A percentile compares a stretch with the other conserved stretches of the same genome.
These are phyloP conservation scores for Sphagnum magellanicum DNA, from an alignment of 228 moss, liverwort and hornwort species.

Conservation along the genomic window DNA sequence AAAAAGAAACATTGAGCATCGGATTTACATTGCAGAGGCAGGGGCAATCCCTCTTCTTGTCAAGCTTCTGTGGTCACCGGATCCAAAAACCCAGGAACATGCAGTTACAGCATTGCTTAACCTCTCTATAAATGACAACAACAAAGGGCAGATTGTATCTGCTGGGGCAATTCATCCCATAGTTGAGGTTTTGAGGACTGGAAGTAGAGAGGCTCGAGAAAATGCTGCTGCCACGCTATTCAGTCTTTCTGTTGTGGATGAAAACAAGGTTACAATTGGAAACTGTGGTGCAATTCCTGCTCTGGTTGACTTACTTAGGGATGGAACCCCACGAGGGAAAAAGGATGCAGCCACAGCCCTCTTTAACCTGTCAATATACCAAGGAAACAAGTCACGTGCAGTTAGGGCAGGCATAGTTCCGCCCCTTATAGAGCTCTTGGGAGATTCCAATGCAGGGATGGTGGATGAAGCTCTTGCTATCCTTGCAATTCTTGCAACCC, in stretches of 20 bases:
- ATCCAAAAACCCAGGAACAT: slow-evolving; percentile 31
- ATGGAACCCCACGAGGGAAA: slow-evolving; percentile 31
- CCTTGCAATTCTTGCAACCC: slow-evolving; percentile 26
- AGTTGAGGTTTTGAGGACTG: slow-evolving; percentile 36
- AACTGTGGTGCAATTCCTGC: slow-evolving; percentile 33
- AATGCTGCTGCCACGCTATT: slow-evolving; percentile 48
- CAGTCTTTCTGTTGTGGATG: slow-evolving; percentile 41
- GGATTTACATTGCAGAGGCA: slow-evolving; percentile 32
- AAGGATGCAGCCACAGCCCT: slow-evolving; percentile 41
- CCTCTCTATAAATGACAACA: slow-evolving; percentile 36
- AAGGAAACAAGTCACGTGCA: slow-evolving; percentile 34
- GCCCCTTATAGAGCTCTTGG: slow-evolving; percentile 27
- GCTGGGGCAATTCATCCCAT: slow-evolving; percentile 41
- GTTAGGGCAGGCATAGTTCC: slow-evolving; percentile 32
- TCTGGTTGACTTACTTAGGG: slow-evolving; percentile 30
- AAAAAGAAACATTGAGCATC: slow-evolving; percentile 36
- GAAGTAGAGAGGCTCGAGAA: slow-evolving; percentile 36
- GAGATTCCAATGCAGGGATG: slow-evolving; percentile 14
- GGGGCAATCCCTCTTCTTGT: slow-evolving; percentile 34
- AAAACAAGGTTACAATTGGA: slow-evolving; percentile 36
- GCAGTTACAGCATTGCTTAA: slow-evolving; percentile 38
- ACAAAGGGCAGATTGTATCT: slow-evolving; percentile 30
- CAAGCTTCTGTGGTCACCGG: slow-evolving; percentile 12
- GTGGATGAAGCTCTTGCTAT: slow-evolving; percentile 46
- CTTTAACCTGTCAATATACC: slow-evolving; percentile 36